phyloP scores from a whole-genome alignment of 345 rosid genomes.

The Lepidium africanum region DNA sequence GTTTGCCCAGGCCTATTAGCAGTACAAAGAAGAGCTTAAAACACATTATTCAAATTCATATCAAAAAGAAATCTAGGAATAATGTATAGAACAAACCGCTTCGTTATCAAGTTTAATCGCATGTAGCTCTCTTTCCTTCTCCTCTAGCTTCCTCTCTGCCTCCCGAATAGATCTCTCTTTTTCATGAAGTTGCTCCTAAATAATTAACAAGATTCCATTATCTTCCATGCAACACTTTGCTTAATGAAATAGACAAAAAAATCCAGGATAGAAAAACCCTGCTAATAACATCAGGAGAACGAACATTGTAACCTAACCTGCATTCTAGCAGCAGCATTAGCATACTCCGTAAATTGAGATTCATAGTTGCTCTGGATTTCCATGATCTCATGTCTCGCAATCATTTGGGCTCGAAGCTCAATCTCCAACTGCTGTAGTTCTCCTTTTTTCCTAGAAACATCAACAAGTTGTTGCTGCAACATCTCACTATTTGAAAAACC shows the following conservation, averaged over 20 bases:
- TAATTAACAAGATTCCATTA: background rate
- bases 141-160: constrained; percentile 75
- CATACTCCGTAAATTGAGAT: constrained; percentile 56
- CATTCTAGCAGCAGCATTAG: constrained; percentile 47
- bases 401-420: constrained; percentile 64
- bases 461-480: constrained; percentile 55
- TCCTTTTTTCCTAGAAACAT: constrained; percentile 53
- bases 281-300: background rate
- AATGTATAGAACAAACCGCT: constrained; percentile 45
- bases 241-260: background rate
- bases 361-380: constrained; percentile 52
- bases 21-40: background rate
- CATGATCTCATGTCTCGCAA: constrained; percentile 61
- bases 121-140: constrained; percentile 77
- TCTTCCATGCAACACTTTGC: background rate
- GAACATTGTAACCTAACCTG: constrained; percentile 36
- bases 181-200: constrained; percentile 76
- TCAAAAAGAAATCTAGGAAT: background rate
- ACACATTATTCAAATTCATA: background rate
- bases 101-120: constrained; percentile 82
- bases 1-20: constrained; percentile 75
- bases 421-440: constrained; percentile 69
- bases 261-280: background rate
- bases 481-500: constrained; percentile 42
- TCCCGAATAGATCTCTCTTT: constrained; percentile 54